Conservation (phyloP, 164 flowering plant species). For the Brasenia schreberi region DNA sequence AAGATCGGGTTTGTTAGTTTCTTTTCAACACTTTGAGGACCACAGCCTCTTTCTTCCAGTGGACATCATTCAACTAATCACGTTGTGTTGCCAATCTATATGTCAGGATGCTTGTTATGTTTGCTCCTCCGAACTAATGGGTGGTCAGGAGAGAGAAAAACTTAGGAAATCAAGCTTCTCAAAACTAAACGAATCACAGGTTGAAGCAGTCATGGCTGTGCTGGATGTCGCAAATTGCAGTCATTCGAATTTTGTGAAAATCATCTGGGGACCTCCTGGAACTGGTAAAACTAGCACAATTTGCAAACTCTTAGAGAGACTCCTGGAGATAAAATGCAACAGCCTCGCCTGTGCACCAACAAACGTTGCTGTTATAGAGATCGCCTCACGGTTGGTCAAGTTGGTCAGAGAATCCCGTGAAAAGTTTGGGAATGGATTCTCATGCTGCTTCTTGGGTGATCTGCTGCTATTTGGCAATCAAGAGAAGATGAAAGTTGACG, state of each 20-base stretch:
- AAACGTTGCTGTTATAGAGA: conserved; percentile 46
- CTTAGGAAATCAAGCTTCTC: background rate
- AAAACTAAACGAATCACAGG: conserved; percentile 45
- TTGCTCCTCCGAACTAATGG: background rate
- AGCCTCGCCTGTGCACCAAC: conserved; percentile 65
- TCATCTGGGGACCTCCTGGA: conserved; percentile 84
- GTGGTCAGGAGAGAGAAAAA: conserved; percentile 3
- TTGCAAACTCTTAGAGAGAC: conserved; percentile 23
- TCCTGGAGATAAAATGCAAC: conserved; percentile 24
- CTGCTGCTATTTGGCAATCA: conserved; percentile 55
- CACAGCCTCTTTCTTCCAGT: too few species aligned
- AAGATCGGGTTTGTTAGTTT: too few species aligned
- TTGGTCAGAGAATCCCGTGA: conserved; percentile 17
- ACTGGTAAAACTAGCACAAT: conserved; percentile 73
- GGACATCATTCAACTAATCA: too few species aligned
- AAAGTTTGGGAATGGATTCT: background rate
- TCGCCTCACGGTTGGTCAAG: conserved; percentile 37
- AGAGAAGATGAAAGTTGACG: conserved; percentile 24
- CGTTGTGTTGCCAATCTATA: background rate
- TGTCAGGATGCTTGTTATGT: background rate
- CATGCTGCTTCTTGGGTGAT: conserved; percentile 30
- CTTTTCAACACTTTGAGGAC: too few species aligned
- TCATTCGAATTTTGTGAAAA: conserved; percentile 28
- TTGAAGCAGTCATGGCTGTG: conserved; percentile 24
- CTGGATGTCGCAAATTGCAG: conserved; percentile 17